phyloP scores from a whole-genome alignment of 2,329 filamentous ascomycete genomes.

The Fragosphaeria purpurea region DNA sequence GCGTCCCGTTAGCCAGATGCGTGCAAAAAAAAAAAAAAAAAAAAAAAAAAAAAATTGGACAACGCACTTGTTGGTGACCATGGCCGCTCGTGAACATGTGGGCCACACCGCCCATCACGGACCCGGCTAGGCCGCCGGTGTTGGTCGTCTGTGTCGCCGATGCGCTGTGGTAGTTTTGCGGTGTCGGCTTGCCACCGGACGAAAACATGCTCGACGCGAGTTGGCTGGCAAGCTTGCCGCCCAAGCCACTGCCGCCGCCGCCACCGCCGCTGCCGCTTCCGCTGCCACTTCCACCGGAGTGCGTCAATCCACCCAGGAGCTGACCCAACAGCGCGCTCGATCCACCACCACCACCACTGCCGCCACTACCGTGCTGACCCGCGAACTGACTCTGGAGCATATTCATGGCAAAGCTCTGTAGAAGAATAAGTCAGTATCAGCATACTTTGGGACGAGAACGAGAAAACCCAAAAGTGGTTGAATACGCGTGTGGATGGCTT shows the following conservation, averaged over 20 bases:
- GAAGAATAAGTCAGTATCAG: conserved; percentile 9
- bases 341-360: conserved; percentile 24
- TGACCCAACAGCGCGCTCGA: conserved; percentile 35
- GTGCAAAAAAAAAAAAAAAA: neutral
- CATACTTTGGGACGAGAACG: too few species aligned
- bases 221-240: conserved; percentile 47
- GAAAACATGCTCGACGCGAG: conserved; percentile 47
- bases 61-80: conserved; percentile 24
- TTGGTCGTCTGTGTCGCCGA: conserved; percentile 29
- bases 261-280: conserved; percentile 24
- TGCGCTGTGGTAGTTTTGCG: conserved; percentile 40
- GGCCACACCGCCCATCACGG: conserved; percentile 45
- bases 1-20: neutral
- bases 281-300: conserved; percentile 19
- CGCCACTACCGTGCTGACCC: conserved; percentile 30
- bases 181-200: conserved; percentile 35
- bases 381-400: conserved; percentile 37
- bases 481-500: too few species aligned
- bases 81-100: conserved; percentile 40
- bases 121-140: conserved; percentile 39
- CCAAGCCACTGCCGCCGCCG: conserved; percentile 27
- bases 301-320: conserved; percentile 33
- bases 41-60: neutral
- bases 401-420: conserved; percentile 51
- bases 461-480: too few species aligned